Base-by-base conservation (phyloP, 2,329 filamentous ascomycete species). In the Aspergillus melleus region DNA sequence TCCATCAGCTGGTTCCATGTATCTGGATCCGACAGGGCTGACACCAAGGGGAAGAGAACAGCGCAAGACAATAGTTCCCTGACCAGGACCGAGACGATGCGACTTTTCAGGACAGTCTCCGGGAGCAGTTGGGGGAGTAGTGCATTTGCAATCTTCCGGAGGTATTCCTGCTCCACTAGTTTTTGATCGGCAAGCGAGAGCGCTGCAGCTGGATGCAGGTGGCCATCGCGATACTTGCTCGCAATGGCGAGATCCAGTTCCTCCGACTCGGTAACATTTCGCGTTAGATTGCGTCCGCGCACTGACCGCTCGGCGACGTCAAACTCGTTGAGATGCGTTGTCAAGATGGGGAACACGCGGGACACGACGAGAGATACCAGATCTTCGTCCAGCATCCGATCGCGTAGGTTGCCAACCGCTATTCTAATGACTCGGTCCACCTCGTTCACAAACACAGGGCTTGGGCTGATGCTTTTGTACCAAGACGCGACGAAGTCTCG, bases 1-100 rank as follows among this genome's bases (percentile, higher is more conserved):
- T 98, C 94, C 83, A 98, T 92, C 61, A 96, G 77, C 74, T 97
- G 93, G 70, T 99, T 98, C 94, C 94, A 99, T 9, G 90, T 96
- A 78, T 99, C 96, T 1, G 96, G 93, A 67, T 99, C 94, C 5
- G 91, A 86, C 19, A 99, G 80, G 62, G 92, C 81, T 68, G 89
- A 87, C 72, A 97, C 83, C 22, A 96, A 80, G 0, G 95, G 95
- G 47, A 87, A 88, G 42, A 99, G 80, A 44, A 99, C 88, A n/a
- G 92, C 91, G 75, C 95, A 97, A 22, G 92, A 84, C n/a, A 97
- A 86, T 61, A 99, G 89, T 78, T 99, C 96, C 67, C 90, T 88
- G 61, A 97, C 84, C 56, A 99, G 80, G 39, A 89, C 89, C 32
- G 86, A 86, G 8, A 97, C 93, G 47, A 91, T 87, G 61, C 91